Evolutionary conservation across 2,329 filamentous ascomycete species (phyloP), one percentile per base, ranked within the genome.

Genomic region (Apiospora arundinis): DNA sequence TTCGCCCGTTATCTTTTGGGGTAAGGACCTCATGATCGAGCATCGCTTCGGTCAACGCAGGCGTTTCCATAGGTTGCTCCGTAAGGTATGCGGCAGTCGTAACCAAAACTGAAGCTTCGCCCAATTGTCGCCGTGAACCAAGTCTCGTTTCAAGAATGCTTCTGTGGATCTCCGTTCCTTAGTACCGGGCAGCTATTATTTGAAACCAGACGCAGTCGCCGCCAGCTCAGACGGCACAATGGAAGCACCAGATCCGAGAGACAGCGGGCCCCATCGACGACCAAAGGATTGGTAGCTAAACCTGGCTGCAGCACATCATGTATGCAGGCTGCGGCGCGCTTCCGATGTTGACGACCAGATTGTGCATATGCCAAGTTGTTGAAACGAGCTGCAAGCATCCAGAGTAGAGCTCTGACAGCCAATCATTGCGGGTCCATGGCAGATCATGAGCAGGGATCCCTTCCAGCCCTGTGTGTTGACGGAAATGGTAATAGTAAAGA

Each of bases 301-400:
- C 28, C 56, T 40, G 37, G 32, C 56, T 63, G 56, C 56, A 63
- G 56, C 56, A 40, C 32, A 16, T 40, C 4, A 63, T 63, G 56
- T 63, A 63, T 63, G 56, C 56, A 63, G 56, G 56, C 56, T 63
- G 56, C 56, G 56, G 56, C 56, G 56, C 56, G 56, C 56, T 40
- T 63, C 56, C 56, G 56, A 63, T 63, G 56, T 40, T 40, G 56
- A 63, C 56, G 56, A 63, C 56, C 56, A 63, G 56, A 63, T 63
- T 63, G 56, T 63, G 56, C 56, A 63, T 63, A 40, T 40, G 56
- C 56, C 56, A 63, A 63, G 32, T 5, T 40, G 28, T 63, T 40
- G 21, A 63, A 60, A 63, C 56, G 56, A 63, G 56, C 56, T 63
- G 56, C 56, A 63, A n/a, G 56, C 56, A 63, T 40, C 32, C 56